Evolutionary conservation across 495 filamentous ascomycete genomes (phyloP), one percentile per base, ranked within the genome.

Genomic region (Aeminium ludgeri): DNA sequence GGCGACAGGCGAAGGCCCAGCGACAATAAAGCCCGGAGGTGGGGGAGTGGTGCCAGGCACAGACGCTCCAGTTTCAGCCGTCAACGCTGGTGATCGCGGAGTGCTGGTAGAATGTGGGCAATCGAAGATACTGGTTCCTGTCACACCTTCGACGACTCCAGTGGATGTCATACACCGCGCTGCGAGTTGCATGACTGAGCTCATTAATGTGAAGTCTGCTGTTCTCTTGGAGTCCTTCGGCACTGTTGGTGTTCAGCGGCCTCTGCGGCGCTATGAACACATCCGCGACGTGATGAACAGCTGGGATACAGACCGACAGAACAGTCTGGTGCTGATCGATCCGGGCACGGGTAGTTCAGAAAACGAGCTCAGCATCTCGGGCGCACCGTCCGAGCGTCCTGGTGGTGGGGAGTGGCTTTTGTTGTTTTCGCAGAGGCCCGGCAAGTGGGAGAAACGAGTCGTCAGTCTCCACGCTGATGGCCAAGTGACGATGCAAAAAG

Each of bases 241-340:
- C 15, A 66, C 72, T 29, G 60, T 87, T 1, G 85, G 84, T n/a
- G 65, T 97, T 2, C 80, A 91, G 53, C 73, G 89, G 34, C 76
- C 81, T 3, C 56, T 97, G 18, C 81, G 89, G 10, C 75, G 71
- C 6, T 95, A 94, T 56, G 89, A 97, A 61, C 74, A 71, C 45
- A 67, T 96, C 19, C 72, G 85, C 28, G 84, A 94, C 57, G 72
- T 93, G 19, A 67, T 95, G 69, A 91, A 87, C 56, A 89, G 85
- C 2, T 97, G 89, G 89, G 75, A 87, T 27, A 60, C 66, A 12
- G 86, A 92, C 55, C 63, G 65, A 1, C 70, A 80, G 46, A 87
- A 89, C 53, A 58, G 63, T 1, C 63, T 95, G 13, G 54, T 78
- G 12, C 58, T 93, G 15, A 70, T 63, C 43, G 65, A 60, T 52